A percentile compares a stretch with the other conserved stretches of the same genome.
phyloP scores from a whole-genome alignment of 768 basidiomycete genomes.

The Cantharellus cinnabarinus region DNA sequence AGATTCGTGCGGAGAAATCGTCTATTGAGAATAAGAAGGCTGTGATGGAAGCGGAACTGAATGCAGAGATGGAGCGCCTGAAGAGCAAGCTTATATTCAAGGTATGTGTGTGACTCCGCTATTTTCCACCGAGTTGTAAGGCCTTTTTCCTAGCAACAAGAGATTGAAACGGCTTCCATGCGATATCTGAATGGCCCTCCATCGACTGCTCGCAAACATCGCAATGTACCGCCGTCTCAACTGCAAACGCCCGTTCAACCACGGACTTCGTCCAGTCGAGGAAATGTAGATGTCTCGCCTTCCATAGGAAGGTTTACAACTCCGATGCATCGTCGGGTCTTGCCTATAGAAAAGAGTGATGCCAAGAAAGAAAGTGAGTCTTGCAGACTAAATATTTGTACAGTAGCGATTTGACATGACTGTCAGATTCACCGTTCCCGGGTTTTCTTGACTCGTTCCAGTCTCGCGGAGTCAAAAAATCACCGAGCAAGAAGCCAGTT shows the following conservation, averaged over 20 bases:
- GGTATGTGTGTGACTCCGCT: neutral
- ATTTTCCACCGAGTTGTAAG: neutral
- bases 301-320: too few relatives aligned
- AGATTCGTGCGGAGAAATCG: neutral
- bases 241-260: neutral
- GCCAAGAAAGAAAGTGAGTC: too few relatives aligned
- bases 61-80: neutral
- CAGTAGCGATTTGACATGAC: too few relatives aligned
- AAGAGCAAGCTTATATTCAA: neutral
- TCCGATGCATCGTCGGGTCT: too few relatives aligned
- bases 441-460: neutral
- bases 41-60: neutral
- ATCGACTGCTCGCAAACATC: neutral
- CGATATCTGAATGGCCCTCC: neutral
- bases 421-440: neutral
- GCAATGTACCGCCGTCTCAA: neutral
- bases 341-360: too few relatives aligned
- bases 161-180: neutral
- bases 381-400: too few relatives aligned
- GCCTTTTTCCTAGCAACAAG: neutral
- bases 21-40: neutral
- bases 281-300: too few relatives aligned
- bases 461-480: neutral
- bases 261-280: neutral
- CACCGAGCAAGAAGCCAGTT: too few relatives aligned